Base-by-base conservation (phyloP, 306 rosid species). In the Sicyos baderoa region DNA sequence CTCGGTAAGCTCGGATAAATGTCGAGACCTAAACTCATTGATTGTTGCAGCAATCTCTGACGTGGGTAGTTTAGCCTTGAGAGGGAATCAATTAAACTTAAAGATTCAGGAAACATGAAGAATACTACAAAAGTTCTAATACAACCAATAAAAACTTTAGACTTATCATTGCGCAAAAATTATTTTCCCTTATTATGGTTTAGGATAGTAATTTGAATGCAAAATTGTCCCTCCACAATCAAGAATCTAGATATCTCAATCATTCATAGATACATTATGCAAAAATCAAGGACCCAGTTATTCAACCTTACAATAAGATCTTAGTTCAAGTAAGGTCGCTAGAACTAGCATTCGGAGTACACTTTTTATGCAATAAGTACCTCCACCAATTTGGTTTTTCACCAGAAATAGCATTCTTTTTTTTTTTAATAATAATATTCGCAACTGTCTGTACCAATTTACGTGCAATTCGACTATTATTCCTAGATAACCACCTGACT, bases 31-130 rank as follows among this genome's bases (percentile, higher is more conserved):
- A 76, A 88, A 90, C 72, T 90, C 99, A 45, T 94, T 94, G 80
- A 94, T 94, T 3, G 91, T 79, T 70, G 99, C 83, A 40, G 96
- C 89, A 77, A 94, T 94, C 87, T 94, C 99, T 6, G 97, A 85
- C 40, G 72, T 80, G 9, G 99, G 99, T 71, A 94, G 90, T 82
- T 94, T 94, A 77, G 93, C 89, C 99, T 94, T 87, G 80, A 67
- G 27, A 40, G 77, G 56, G 65, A 71, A 25, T 58, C 2, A 52
- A 37, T 35, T 21, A 29, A 54, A 16, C 9, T 59, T 25, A 48
- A 9, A 25, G 72, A 25, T 67, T 15, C 18, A 40, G 45, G 9
- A 40, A 40, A 7, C 45, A 40, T 9, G 12, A 40, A 7, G 11
- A 40, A 40, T 7, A 40, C 45, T 40, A 7, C 45, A 40, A 37